A percentile compares a stretch with the other conserved stretches of the same genome.
phyloP scores from a whole-genome alignment of 345 rosid species.

The Brassica carinata region DNA sequence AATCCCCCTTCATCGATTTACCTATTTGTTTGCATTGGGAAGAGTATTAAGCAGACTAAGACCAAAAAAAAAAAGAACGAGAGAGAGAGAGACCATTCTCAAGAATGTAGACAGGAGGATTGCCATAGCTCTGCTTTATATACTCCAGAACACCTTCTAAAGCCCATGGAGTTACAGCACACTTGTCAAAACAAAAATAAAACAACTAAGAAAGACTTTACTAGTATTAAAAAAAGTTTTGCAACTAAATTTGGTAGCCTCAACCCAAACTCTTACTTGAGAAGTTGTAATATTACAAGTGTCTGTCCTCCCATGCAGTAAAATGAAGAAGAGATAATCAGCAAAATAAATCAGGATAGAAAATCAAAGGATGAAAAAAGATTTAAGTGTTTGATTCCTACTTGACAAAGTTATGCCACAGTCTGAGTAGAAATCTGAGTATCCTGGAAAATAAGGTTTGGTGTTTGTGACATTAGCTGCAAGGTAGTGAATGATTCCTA shows the following conservation, averaged over 20 bases:
- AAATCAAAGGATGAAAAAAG: background rate
- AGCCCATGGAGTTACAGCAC: background rate
- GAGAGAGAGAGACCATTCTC: background rate
- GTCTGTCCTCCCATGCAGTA: background rate
- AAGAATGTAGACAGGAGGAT: constrained; percentile 11
- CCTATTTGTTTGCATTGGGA: background rate
- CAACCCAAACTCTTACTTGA: background rate
- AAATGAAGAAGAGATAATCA: background rate
- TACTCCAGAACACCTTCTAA: background rate
- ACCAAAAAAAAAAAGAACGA: background rate
- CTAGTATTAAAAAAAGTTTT: background rate
- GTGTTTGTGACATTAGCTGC: background rate
- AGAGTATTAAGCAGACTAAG: background rate
- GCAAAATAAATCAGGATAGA: background rate
- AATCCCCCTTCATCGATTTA: background rate
- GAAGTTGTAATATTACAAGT: background rate
- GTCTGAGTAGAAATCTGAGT: background rate
- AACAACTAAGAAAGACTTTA: background rate
- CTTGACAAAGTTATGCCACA: background rate
- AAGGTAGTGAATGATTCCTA: background rate
- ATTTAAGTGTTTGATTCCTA: background rate
- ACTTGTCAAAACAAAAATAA: background rate
- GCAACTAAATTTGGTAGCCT: background rate
- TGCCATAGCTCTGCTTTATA: background rate
- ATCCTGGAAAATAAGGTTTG: background rate